Conservation (phyloP, 805 yeast species). For the Candida xyloterini region DNA sequence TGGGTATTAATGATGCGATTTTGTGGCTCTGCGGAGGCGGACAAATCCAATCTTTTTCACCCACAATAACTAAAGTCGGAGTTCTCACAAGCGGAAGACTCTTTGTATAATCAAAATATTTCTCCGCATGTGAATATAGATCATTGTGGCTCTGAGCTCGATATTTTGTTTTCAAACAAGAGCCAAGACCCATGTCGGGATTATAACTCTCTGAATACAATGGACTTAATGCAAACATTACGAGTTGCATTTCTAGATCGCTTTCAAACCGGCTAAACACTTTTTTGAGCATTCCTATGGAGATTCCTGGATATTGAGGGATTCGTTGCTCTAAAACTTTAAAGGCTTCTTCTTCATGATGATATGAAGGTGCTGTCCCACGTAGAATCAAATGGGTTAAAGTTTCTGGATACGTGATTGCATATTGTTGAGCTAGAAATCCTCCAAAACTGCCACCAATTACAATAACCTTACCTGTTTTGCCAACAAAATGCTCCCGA, state of each 20-base stretch:
- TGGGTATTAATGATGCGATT: slow-evolving; percentile 15
- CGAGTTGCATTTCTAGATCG: slow-evolving; percentile 24
- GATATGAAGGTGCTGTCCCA: slow-evolving; percentile 27
- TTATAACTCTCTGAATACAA: slow-evolving; percentile 23
- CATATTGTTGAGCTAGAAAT: slow-evolving; percentile 27
- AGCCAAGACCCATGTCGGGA: slow-evolving; percentile 17
- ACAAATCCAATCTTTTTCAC: slow-evolving; percentile 27
- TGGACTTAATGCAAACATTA: slow-evolving; percentile 27
- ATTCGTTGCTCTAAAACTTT: slow-evolving; percentile 13
- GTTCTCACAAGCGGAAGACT: slow-evolving; percentile 12
- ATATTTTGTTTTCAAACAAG: slow-evolving; percentile 18
- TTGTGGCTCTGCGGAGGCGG: slow-evolving; percentile 20
- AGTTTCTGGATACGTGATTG: slow-evolving; percentile 20
- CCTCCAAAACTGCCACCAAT: slow-evolving; percentile 30
- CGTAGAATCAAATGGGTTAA: slow-evolving; percentile 18
- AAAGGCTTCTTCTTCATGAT: slow-evolving; percentile 23
- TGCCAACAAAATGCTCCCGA: slow-evolving; percentile 12
- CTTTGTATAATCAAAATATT: slow-evolving; percentile 22
- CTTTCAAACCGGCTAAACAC: slow-evolving; percentile 25
- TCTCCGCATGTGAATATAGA: slow-evolving; percentile 24
- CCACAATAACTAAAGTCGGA: slow-evolving; percentile 23
- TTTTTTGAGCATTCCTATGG: slow-evolving; percentile 21
- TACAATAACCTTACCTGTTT: slow-evolving; percentile 16
- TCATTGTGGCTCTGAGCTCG: slow-evolving; percentile 23
- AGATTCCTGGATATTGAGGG: slow-evolving; percentile 18